Evolutionary conservation across 208 protist species (phyloP), one percentile per base, ranked within the genome.

Genomic region (Porcisia hertigi): DNA sequence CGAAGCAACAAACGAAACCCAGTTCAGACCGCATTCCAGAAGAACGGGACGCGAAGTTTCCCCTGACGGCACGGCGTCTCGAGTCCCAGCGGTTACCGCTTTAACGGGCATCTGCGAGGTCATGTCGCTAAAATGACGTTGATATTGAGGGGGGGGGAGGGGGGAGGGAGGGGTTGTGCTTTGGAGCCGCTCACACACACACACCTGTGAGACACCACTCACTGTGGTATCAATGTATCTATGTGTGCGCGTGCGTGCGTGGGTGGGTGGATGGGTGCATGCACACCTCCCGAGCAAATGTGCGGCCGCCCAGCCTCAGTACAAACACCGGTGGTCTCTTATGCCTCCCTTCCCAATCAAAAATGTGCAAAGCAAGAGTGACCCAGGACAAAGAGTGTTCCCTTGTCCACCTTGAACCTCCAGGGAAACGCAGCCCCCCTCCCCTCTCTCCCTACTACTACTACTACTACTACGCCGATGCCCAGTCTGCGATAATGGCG

Each of bases 11-110:
- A 76, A 69, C 3, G 77, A 55, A 11, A 49, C 77, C 77, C 77
- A 82, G 45, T 82, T 82, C 12, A 77, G 52, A 7, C 77, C 77
- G 54, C 52, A 45, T 9, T 25, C 67, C 30, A 72, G 67, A 39
- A 72, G 52, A 20, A 39, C 12, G 7, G 67, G 67, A 36, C 1
- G 30, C n/a, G 20, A n/a, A 12, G 52, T 23, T 30, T n/a, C 12
- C 47, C 62, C 54, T 14, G 14, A 34, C 53, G 3, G 47, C 8
- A 47, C 47, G 20, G 3, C 7, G 12, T n/a, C 45, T 12, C 36
- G n/a, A 16, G 2, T n/a, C 25, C 4, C 41, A 1, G 5, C 18
- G 43, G 36, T 53, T 23, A 18, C 41, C n/a, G 16, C 23, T 18
- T 39, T 14, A 30, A 43, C 11, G 3, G 39, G 2, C 8, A 34